A percentile compares a stretch with the other conserved stretches of the same genome.
Conservation (phyloP, 768 basidiomycete genomes). For the Tulasnella sp. region DNA sequence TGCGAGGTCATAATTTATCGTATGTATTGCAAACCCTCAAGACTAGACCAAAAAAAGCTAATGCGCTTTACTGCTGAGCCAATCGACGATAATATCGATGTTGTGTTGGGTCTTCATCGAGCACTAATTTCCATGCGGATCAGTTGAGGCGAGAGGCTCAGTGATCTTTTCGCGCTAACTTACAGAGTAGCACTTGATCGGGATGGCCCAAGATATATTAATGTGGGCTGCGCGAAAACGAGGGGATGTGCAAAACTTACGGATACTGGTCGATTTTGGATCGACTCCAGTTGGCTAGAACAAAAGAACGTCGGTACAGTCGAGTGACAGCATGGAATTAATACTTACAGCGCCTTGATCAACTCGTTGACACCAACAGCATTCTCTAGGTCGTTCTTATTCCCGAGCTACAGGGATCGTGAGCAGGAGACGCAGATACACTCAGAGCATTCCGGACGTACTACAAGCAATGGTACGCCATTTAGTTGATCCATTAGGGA, state of each 20-base stretch:
- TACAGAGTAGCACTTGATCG: constrained; percentile 71
- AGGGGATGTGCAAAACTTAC: constrained; percentile 45
- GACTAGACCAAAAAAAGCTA: constrained; percentile 9
- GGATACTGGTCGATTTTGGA: constrained; percentile 76
- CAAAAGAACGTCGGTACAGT: background rate
- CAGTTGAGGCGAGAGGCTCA: background rate
- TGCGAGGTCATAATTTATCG: constrained; percentile 31
- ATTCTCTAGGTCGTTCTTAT: constrained; percentile 82
- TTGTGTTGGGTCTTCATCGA: constrained; percentile 97
- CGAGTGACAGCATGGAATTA: background rate
- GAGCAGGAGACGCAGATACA: background rate
- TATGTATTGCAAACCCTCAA: background rate
- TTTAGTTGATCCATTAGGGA: constrained; percentile 65
- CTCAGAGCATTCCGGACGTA: constrained; percentile 39
- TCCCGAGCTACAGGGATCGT: constrained; percentile 62
- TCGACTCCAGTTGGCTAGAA: constrained; percentile 71
- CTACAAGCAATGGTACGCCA: constrained; percentile 78
- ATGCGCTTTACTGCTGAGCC: constrained; percentile 74
- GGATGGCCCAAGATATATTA: constrained; percentile 35
- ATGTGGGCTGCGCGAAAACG: background rate
- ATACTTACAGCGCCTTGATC: constrained; percentile 65
- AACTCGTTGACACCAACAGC: constrained; percentile 79
- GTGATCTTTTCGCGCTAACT: constrained; percentile 30
- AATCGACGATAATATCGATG: constrained; percentile 83
- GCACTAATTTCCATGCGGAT: constrained; percentile 52